Evolutionary conservation across 352 stramenopile species (phyloP), one percentile per base, ranked within the genome.

Genomic region (Globisporangium echinulatum): DNA sequence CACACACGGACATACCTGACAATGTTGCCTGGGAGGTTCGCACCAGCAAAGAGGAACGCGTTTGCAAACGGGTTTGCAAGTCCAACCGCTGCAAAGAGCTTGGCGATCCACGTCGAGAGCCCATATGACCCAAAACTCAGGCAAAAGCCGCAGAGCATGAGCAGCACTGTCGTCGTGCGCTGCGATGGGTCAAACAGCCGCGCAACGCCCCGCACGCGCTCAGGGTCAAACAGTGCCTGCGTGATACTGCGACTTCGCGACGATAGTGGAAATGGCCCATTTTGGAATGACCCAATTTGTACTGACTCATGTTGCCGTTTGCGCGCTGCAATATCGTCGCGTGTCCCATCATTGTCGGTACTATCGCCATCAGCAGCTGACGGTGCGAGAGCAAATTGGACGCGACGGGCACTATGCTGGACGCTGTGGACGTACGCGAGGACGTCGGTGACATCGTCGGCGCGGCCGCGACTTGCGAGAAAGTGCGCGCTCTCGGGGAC

Each of bases 71-170:
- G 78, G 43, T 97, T 87, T 60, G 84, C 79, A n/a, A 97, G 69
- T 36, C 94, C 71, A 43, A 96, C 78, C 38, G 70, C 79, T 53
- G 91, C 65, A 72, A 98, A 97, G 0, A 98, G 62, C 57, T 87
- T 97, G 38, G 94, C 97, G 61, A 98, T 97, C 92, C 92, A 98
- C 33, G 90, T 97, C 8, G 88, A 88, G 19, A 98, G 69, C 11
- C 91, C 91, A 63, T 98, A 98, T 11, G 85, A 96, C 39, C 88
- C 88, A 77, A 97, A 97, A 43, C 77, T 90, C 7, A 92, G 69
- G 33, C 75, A 88, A 61, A 77, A 90, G 1, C 75, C 78, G 54
- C 74, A 86, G 36, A 85, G 42, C 76, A 92, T 87, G 39, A 92
- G 74, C 44, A 92, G 38, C 42, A 88, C 52, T 8, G 82, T 92